Percentiles rank a stretch among this genome's conserved stretches.
phyloP scores from a whole-genome alignment of 306 rosid genomes.

The Cucumis sativus region DNA sequence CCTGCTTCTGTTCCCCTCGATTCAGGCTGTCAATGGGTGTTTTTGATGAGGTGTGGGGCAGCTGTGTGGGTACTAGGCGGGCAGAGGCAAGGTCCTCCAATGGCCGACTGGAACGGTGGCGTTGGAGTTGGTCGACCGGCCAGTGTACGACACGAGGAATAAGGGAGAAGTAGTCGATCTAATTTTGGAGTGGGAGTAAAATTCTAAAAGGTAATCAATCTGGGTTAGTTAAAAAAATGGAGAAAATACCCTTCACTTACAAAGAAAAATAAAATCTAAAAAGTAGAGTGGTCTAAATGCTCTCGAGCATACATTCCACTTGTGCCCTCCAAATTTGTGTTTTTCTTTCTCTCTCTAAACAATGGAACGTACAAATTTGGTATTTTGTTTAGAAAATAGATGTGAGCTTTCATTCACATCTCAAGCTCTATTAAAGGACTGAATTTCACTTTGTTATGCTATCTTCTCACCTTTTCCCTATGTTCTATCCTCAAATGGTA shows the following conservation, averaged over 20 bases:
- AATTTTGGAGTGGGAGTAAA: background rate
- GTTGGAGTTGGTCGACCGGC: conserved; percentile 1
- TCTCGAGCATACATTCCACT: background rate
- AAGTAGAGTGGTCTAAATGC: background rate
- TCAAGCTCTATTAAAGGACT: too few relatives aligned
- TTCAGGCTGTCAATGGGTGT: background rate
- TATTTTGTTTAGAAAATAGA: too few relatives aligned
- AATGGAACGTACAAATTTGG: too few relatives aligned
- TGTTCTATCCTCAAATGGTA: too few relatives aligned
- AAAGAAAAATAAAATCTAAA: background rate
- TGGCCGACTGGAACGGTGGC: conserved; percentile 1
- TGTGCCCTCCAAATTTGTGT: background rate
- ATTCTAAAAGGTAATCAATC: background rate
- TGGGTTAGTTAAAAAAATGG: background rate
- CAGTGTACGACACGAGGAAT: background rate
- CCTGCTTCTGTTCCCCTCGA: background rate
- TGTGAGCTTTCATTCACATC: too few relatives aligned
- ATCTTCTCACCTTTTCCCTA: too few relatives aligned
- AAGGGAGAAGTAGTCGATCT: background rate
- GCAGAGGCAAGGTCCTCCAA: background rate
- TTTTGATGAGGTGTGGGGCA: background rate
- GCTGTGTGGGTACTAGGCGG: background rate
- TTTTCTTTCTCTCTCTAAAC: too few relatives aligned
- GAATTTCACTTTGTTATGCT: too few relatives aligned
- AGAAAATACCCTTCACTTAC: background rate